Conservation (phyloP, 768 basidiomycete species). For the Pleurotus ostreatus region DNA sequence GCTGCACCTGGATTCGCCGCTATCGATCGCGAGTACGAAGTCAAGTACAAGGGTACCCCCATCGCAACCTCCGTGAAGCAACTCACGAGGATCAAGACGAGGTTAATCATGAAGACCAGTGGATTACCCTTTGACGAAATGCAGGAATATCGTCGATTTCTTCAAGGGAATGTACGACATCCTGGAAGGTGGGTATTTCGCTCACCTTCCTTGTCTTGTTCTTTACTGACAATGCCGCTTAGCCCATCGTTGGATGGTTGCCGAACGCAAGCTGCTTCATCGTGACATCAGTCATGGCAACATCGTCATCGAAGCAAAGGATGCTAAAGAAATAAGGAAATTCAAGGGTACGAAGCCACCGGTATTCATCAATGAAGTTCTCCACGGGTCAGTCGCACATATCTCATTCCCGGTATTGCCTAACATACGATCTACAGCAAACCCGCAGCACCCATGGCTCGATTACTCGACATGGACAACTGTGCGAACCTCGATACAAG, state of each 20-base stretch:
- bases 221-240: background rate
- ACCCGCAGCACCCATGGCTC: background rate
- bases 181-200: background rate
- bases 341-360: background rate
- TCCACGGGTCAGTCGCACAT: background rate
- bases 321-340: background rate
- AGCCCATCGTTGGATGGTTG: conserved; percentile 1
- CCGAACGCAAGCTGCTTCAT: background rate
- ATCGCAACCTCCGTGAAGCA: background rate
- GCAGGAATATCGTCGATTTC: background rate
- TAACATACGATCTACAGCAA: background rate
- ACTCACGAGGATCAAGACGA: background rate
- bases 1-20: background rate
- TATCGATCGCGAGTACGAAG: background rate
- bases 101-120: background rate
- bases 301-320: background rate
- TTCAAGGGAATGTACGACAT: conserved; percentile 6
- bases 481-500: too few relatives aligned
- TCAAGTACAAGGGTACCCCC: background rate
- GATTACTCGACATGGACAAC: background rate
- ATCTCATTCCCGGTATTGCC: background rate
- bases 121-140: background rate
- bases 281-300: conserved; percentile 4
- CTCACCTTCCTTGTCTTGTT: background rate
- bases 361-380: background rate